These are phyloP conservation scores for Ephemerocybe angulata DNA, from an alignment of 768 basidiomycete genomes.

Conservation along the genomic window DNA sequence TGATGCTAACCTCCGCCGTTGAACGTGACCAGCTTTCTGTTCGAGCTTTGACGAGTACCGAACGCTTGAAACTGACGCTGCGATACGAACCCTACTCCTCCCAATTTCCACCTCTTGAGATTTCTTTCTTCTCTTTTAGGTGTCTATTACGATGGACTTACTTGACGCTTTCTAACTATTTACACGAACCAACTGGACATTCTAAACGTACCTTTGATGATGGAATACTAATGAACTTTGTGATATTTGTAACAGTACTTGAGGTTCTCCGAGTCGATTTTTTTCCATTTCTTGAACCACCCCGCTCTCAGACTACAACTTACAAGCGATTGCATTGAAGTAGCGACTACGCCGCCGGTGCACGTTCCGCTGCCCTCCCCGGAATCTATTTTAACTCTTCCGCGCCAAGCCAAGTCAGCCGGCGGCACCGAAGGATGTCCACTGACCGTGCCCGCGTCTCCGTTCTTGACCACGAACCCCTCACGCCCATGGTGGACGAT, in stretches of 20 bases:
- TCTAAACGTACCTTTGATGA: not conserved
- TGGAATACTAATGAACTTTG: not conserved
- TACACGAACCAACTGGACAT: slow-evolving; percentile 3
- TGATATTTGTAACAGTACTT: not conserved
- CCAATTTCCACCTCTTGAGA: not conserved
- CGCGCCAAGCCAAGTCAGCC: too few species aligned
- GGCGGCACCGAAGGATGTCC: too few species aligned
- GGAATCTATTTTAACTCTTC: too few species aligned
- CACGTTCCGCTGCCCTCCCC: too few species aligned
- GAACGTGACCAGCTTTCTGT: not conserved
- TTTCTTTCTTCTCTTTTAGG: not conserved
- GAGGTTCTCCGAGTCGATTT: too few species aligned
- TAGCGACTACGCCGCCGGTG: too few species aligned
- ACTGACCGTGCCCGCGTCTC: too few species aligned
- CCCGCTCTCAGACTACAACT: too few species aligned
- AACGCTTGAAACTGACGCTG: not conserved
- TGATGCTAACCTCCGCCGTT: slow-evolving; percentile 10
- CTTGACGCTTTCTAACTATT: not conserved
- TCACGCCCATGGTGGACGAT: too few species aligned
- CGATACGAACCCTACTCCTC: not conserved
- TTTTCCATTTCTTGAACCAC: too few species aligned
- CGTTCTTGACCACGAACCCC: too few species aligned
- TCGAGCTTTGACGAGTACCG: not conserved
- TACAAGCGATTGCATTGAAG: too few species aligned
- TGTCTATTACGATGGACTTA: slow-evolving; percentile 1